Base-by-base conservation (phyloP, 129 eudicot species). In the Tagetes erecta region DNA sequence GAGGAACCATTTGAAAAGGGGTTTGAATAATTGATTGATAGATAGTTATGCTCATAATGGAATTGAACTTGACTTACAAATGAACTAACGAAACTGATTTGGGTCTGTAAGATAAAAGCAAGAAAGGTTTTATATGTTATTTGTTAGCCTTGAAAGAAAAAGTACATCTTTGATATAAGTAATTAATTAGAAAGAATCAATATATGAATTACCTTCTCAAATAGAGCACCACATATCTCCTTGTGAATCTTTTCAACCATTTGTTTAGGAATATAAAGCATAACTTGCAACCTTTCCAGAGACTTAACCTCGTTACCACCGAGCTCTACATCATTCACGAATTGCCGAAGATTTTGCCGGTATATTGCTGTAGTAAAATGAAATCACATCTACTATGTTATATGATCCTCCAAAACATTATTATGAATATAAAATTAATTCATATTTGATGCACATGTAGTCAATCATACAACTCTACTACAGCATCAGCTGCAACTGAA, bases 251-350 rank as follows among this genome's bases (percentile, higher is more conserved):
- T 83, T 78, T 88, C 99, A 73, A 91, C 97, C 42, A 87, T 87
- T 87, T 88, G 84, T 73, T 84, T 89, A 14, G 90, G 97, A 63
- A 95, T 81, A 78, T 97, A 95, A 75, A 95, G 90, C 97, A 95
- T 76, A 66, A 95, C 85, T 77, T 92, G 94, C 77, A 89, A 60
- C 73, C 84, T 87, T 70, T 91, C 90, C 66, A 95, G 81, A 6
- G 94, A 80, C 60, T 86, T 77, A 40, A 95, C 94, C 75, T 88
- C 88, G 9, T 83, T 86, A 45, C 88, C 97, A 73, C 86, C 87
- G 53, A 95, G 87, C 76, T 83, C 94, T 68, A 96, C 97, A 78
- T 83, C 86, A 75, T 83, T 86, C 77, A 87, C 93, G 36, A 67
- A 79, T 70, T 87, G 90, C 84, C 87, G 93, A 73, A 95, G 92